Percentiles rank a stretch among this genome's conserved stretches.
Conservation (phyloP, 768 basidiomycete species). For the Butyriboletus loyo region DNA sequence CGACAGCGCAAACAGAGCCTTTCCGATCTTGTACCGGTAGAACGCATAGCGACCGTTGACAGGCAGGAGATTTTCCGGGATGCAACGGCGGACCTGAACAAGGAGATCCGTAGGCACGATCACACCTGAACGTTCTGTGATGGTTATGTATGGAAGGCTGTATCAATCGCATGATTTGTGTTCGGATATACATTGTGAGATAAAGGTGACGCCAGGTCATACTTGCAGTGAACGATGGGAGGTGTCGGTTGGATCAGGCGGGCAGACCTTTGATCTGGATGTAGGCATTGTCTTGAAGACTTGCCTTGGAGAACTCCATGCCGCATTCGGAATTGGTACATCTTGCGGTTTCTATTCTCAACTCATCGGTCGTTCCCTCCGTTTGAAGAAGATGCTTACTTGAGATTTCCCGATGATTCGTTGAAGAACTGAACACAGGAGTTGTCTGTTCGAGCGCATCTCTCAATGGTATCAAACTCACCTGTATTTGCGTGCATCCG, state of each 20-base stretch:
- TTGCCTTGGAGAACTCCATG: slow-evolving; percentile 40
- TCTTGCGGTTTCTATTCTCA: slow-evolving; percentile 18
- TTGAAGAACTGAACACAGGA: slow-evolving; percentile 36
- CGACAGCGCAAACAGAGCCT: slow-evolving; percentile 62
- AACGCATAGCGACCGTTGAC: slow-evolving; percentile 59
- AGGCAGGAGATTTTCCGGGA: slow-evolving; percentile 55
- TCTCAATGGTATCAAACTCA: slow-evolving; percentile 15
- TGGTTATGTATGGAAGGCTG: slow-evolving; percentile 17
- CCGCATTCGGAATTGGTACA: slow-evolving; percentile 40
- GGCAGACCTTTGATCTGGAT: slow-evolving; percentile 41
- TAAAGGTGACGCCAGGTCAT: slow-evolving; percentile 23
- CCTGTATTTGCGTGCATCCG: slow-evolving; percentile 43
- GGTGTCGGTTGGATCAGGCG: slow-evolving; percentile 17
- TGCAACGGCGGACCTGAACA: slow-evolving; percentile 66
- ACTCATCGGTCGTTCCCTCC: slow-evolving; percentile 1
- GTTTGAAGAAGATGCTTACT: slow-evolving; percentile 27
- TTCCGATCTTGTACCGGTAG: slow-evolving; percentile 60
- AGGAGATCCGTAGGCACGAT: slow-evolving; percentile 47
- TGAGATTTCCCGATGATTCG: slow-evolving; percentile 34
- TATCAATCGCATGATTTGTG: slow-evolving; percentile 20
- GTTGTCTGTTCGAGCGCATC: not conserved
- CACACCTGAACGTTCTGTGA: slow-evolving; percentile 18
- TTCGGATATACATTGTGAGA: slow-evolving; percentile 30
- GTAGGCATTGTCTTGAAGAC: slow-evolving; percentile 39
- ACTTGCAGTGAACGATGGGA: slow-evolving; percentile 5